Evolutionary conservation across 352 stramenopile genomes (phyloP).

Genomic region (Achlya hypogyna): DNA sequence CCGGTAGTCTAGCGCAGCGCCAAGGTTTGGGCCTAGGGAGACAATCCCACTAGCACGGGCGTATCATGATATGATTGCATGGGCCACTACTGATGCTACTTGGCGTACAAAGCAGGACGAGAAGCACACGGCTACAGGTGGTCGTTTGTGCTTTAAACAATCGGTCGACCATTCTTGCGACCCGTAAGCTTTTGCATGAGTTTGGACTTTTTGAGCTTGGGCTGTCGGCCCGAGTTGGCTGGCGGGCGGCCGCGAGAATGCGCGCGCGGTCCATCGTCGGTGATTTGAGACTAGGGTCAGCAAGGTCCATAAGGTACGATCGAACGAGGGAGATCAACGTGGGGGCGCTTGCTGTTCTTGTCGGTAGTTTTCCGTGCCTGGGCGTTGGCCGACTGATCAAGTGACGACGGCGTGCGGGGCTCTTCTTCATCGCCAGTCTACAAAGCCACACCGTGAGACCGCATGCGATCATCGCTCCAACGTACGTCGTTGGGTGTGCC

Average conservation of each 20-base stretch:
- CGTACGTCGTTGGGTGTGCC: not conserved
- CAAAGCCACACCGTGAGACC: not conserved
- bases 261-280: slow-evolving; percentile 1
- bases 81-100: too few relatives aligned
- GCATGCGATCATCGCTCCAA: not conserved
- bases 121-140: not conserved
- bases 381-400: not conserved
- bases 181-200: slow-evolving; percentile 19
- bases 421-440: slow-evolving; percentile 17
- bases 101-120: not conserved
- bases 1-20: too few relatives aligned
- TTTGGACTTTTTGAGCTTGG: slow-evolving; percentile 19
- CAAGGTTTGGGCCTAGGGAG: too few relatives aligned
- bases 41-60: too few relatives aligned
- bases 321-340: not conserved
- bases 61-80: too few relatives aligned
- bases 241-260: slow-evolving; percentile 1
- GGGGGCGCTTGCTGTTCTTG: slow-evolving; percentile 3
- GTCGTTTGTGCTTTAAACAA: not conserved
- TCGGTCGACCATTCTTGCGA: slow-evolving; percentile 13
- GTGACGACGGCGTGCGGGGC: not conserved
- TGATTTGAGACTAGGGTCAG: slow-evolving; percentile 14
- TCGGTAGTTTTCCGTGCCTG: not conserved
- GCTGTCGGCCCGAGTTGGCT: not conserved
- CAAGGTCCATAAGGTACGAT: not conserved